Evolutionary conservation across 2,329 filamentous ascomycete species (phyloP).

Genomic region (Didymella pomorum): DNA sequence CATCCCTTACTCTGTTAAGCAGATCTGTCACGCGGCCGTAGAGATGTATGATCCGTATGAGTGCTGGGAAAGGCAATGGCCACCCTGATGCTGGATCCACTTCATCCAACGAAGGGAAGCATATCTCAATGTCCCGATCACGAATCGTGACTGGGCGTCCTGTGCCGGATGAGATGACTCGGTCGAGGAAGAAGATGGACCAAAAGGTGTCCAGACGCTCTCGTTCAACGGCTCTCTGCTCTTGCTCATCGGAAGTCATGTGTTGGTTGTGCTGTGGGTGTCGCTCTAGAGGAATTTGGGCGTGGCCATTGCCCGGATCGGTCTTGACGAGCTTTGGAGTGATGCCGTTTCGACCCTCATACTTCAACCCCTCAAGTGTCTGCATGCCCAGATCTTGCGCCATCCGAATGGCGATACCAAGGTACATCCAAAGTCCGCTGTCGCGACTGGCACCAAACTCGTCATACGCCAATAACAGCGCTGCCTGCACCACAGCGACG

Average conservation of each 20-base stretch:
- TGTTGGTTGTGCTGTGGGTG: conserved; percentile 57
- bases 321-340: conserved; percentile 64
- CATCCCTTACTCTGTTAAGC: conserved; percentile 79
- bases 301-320: conserved; percentile 50
- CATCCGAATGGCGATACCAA: conserved; percentile 86
- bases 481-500: conserved; percentile 84
- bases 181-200: conserved; percentile 87
- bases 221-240: conserved; percentile 74
- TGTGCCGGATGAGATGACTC: conserved; percentile 86
- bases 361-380: conserved; percentile 76
- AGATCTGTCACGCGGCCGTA: conserved; percentile 86
- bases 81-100: conserved; percentile 66
- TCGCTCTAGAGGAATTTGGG: conserved; percentile 59
- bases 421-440: conserved; percentile 92
- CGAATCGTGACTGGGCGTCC: conserved; percentile 83
- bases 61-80: conserved; percentile 79
- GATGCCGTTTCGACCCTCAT: conserved; percentile 63
- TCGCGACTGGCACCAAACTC: conserved; percentile 89
- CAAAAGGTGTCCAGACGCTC: conserved; percentile 89
- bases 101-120: conserved; percentile 67
- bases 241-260: conserved; percentile 51
- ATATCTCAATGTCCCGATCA: conserved; percentile 84
- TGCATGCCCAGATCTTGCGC: conserved; percentile 81
- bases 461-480: conserved; percentile 84
- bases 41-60: conserved; percentile 84